Evolutionary conservation across 495 filamentous ascomycete genomes (phyloP), one percentile per base, ranked within the genome.

Genomic region (Lichenothelia convexa): DNA sequence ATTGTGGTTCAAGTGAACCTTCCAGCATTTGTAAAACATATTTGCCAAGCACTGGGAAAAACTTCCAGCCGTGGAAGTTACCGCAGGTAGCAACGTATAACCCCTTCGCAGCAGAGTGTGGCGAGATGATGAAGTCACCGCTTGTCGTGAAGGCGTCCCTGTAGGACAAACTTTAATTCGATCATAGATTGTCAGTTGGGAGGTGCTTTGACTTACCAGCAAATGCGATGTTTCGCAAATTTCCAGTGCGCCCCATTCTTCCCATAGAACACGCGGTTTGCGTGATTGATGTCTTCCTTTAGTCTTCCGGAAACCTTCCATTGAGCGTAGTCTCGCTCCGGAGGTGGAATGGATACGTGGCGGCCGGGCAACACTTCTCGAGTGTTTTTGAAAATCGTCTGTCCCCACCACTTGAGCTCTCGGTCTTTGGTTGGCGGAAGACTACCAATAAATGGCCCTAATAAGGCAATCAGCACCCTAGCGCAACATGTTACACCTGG

Each of bases 351-450:
- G 1, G 68, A 74, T 44, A 72, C 52, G 13, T 47, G 23, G 12
- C 50, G 55, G 8, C 60, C 55, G 16, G 59, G 53, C 2, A 58
- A 31, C 5, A 62, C 51, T 24, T 62, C 55, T 4, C 57, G 43
- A 11, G 64, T 69, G 42, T 69, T 68, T 35, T 49, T 58, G 47
- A 70, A 70, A 21, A 65, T 63, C 38, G 49, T 55, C 12, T 64
- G 58, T 19, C 61, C 63, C 62, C 63, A 68, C 51, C 54, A 67
- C 45, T 70, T 71, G 19, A 70, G 48, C 43, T 60, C 55, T 20
- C 55, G 46, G 29, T 65, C 57, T 26, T 53, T 51, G 20, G 41
- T 47, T 6, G 41, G 52, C 2, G 60, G 60, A 9, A 64, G 35
- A 9, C 42, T 44, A 16, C 59, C 55, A 21, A 52, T 57, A 36